These are phyloP conservation scores for Sarocladium kiliense DNA, from an alignment of 2,329 filamentous ascomycete species.

Conservation along the genomic window DNA sequence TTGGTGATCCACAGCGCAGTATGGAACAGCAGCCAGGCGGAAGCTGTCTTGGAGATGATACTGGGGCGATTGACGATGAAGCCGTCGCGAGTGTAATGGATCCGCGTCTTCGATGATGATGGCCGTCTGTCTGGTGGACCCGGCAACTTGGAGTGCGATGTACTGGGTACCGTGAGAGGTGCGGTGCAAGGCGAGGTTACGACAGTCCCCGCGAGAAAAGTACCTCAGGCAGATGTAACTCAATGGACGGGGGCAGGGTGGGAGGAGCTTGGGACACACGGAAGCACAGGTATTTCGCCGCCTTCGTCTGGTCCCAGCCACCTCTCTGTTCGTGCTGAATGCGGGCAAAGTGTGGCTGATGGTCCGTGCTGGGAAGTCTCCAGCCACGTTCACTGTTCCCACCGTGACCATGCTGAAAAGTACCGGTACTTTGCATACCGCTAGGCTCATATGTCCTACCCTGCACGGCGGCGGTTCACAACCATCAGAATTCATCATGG, in stretches of 20 bases:
- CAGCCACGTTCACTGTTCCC: background rate
- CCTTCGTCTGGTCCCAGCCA: background rate
- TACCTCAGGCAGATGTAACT: slow-evolving; percentile 8
- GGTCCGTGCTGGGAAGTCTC: background rate
- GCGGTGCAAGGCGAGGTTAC: background rate
- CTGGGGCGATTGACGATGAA: background rate
- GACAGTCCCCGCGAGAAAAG: slow-evolving; percentile 6
- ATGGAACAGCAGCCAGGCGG: too few relatives aligned
- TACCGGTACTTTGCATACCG: slow-evolving; percentile 5
- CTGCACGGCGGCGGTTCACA: background rate
- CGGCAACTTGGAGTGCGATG: background rate
- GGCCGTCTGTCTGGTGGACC: background rate
- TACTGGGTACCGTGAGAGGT: slow-evolving; percentile 3
- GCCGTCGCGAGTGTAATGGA: background rate
- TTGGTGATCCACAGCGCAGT: too few relatives aligned
- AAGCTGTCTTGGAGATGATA: too few relatives aligned
- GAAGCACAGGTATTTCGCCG: background rate
- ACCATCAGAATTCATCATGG: too few relatives aligned
- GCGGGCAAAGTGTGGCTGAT: background rate
- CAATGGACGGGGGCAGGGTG: background rate
- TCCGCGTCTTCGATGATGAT: background rate
- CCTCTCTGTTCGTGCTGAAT: background rate
- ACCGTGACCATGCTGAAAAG: slow-evolving; percentile 7
- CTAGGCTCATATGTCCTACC: background rate
- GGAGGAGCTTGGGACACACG: background rate